Evolutionary conservation across 768 basidiomycete species (phyloP).

Genomic region (Naganishia antarctica): DNA sequence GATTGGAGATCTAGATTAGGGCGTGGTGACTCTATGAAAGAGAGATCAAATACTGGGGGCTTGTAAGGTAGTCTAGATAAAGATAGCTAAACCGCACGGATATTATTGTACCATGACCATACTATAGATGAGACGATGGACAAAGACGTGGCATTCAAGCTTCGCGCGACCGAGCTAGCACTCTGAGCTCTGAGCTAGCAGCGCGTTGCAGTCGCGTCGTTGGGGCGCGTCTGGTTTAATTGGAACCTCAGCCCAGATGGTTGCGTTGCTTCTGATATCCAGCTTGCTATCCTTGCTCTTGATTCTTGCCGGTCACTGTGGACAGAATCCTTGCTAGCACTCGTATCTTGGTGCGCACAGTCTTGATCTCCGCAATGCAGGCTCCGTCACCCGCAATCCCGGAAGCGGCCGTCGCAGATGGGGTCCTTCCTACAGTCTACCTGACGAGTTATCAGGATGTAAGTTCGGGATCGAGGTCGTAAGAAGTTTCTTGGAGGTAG

Average conservation of each 20-base stretch:
- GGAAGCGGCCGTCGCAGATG: conserved; percentile 6
- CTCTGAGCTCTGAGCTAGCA: too few species aligned
- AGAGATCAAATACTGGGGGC: background rate
- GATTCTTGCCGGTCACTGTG: too few species aligned
- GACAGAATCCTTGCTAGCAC: too few species aligned
- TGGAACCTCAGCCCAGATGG: too few species aligned
- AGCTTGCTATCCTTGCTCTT: too few species aligned
- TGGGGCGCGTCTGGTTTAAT: too few species aligned
- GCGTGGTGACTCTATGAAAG: background rate
- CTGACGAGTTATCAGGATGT: conserved; percentile 49
- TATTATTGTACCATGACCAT: too few species aligned
- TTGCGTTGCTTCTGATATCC: too few species aligned
- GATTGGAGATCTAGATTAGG: conserved; percentile 1
- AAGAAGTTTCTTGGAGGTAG: background rate
- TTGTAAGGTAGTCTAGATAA: background rate
- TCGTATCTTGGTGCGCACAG: background rate
- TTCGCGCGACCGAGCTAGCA: too few species aligned
- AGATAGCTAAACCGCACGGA: background rate
- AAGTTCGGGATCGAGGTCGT: conserved; percentile 24
- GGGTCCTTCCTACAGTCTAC: conserved; percentile 39
- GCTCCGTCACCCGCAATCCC: background rate
- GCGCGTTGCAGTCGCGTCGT: too few species aligned
- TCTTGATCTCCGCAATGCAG: background rate
- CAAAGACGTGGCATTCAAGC: too few species aligned
- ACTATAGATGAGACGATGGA: too few species aligned